These are phyloP conservation scores for Fomitopsis palustris DNA, from an alignment of 1,284 basidiomycete species.

Conservation along the genomic window DNA sequence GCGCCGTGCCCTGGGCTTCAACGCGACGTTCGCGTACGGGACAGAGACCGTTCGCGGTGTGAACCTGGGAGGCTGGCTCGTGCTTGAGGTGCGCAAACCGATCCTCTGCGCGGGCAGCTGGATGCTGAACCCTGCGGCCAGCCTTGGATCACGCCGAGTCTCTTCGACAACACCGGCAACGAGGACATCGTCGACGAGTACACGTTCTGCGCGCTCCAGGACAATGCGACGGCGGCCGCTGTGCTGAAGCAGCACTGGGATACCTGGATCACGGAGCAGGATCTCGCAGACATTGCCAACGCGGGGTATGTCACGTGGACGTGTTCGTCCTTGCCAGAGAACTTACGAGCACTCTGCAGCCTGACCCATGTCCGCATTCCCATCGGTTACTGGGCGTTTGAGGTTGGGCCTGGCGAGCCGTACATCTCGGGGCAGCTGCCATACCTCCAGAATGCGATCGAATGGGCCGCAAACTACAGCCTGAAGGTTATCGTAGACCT, in stretches of 20 bases:
- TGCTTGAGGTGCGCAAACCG: constrained; percentile 53
- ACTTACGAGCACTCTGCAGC: too few relatives aligned
- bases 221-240: constrained; percentile 41
- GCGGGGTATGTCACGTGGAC: constrained; percentile 53
- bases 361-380: constrained; percentile 86
- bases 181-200: constrained; percentile 76
- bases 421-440: constrained; percentile 82
- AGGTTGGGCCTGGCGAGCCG: constrained; percentile 79
- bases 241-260: constrained; percentile 74
- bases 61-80: constrained; percentile 79
- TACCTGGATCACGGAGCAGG: constrained; percentile 75
- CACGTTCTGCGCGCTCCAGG: constrained; percentile 74
- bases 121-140: constrained; percentile 22
- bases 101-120: not conserved
- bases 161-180: constrained; percentile 83
- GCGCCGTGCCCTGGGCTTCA: constrained; percentile 20
- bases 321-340: constrained; percentile 10
- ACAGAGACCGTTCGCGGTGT: constrained; percentile 65
- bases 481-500: constrained; percentile 83
- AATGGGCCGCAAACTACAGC: constrained; percentile 74
- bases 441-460: constrained; percentile 70
- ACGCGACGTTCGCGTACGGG: constrained; percentile 47
- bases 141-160: constrained; percentile 86
- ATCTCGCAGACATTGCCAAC: constrained; percentile 70
- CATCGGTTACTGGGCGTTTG: constrained; percentile 92